Percentiles rank a stretch among this genome's conserved stretches.
phyloP scores from a whole-genome alignment of 352 stramenopile species.

The Globisporangium yorkense region DNA sequence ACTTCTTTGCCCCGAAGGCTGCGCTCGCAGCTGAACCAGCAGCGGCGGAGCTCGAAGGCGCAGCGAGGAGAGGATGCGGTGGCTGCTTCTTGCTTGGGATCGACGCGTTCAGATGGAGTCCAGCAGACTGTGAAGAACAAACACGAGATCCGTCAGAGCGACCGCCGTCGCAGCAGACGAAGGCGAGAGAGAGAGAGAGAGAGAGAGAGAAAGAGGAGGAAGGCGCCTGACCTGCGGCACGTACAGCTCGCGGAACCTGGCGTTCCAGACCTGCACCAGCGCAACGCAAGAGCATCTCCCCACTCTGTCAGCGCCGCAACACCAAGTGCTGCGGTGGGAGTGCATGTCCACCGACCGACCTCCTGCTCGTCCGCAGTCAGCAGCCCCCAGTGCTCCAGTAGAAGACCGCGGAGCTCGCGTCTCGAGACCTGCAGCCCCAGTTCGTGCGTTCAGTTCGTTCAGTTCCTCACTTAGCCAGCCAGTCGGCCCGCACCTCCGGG shows the following conservation, averaged over 20 bases:
- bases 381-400: slow-evolving; percentile 22
- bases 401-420: slow-evolving; percentile 16
- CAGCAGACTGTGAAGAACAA: background rate
- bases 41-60: no score
- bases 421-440: slow-evolving; percentile 16
- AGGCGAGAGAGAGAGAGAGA: background rate
- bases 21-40: no score
- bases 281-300: no score
- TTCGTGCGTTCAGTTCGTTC: background rate
- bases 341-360: slow-evolving; percentile 8
- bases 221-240: background rate
- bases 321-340: background rate
- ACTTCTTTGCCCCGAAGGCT: no score
- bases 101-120: background rate
- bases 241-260: slow-evolving; percentile 6
- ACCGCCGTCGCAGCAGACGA: no score
- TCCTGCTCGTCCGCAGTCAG: slow-evolving; percentile 25
- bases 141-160: no score
- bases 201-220: background rate
- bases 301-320: background rate
- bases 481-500: slow-evolving; percentile 16
- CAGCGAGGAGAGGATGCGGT: no score
- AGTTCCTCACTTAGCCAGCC: background rate
- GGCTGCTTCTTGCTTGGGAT: background rate
- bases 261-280: slow-evolving; percentile 10